Percentiles rank a stretch among this genome's conserved stretches.
Evolutionary conservation across 805 yeast genomes (phyloP).

Genomic region (Zygosaccharomyces gambellarensis): DNA sequence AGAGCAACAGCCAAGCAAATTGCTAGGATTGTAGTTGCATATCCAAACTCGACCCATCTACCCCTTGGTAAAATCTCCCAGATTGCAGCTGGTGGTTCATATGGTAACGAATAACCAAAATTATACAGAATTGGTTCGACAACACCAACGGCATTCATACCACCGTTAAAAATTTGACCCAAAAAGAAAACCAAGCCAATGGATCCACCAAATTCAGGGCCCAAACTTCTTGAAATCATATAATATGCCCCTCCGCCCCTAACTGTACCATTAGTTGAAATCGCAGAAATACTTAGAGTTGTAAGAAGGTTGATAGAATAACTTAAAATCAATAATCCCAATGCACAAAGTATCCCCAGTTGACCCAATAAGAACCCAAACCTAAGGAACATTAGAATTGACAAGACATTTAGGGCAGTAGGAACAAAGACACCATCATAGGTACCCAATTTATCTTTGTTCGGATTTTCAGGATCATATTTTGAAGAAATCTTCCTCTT

Average conservation of each 20-base stretch:
- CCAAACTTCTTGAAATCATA: slow-evolving; percentile 91
- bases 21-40: slow-evolving; percentile 66
- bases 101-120: slow-evolving; percentile 54
- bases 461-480: slow-evolving; percentile 32
- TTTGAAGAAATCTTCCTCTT: slow-evolving; percentile 26
- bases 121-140: slow-evolving; percentile 84
- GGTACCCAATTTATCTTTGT: slow-evolving; percentile 60
- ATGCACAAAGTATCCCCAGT: slow-evolving; percentile 79
- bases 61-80: slow-evolving; percentile 60
- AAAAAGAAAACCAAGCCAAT: slow-evolving; percentile 91
- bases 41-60: slow-evolving; percentile 60
- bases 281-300: slow-evolving; percentile 86
- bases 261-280: slow-evolving; percentile 95
- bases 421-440: slow-evolving; percentile 91
- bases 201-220: slow-evolving; percentile 98
- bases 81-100: slow-evolving; percentile 41
- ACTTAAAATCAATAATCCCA: slow-evolving; percentile 62
- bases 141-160: slow-evolving; percentile 92
- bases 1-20: slow-evolving; percentile 71
- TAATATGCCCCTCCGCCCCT: slow-evolving; percentile 98
- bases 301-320: slow-evolving; percentile 80
- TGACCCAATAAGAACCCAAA: slow-evolving; percentile 96
- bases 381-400: slow-evolving; percentile 90
- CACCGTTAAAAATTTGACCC: slow-evolving; percentile 89
- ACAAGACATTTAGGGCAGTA: slow-evolving; percentile 84